Evolutionary conservation across 169 alveolate species (phyloP).

Genomic region (Cryptosporidium sp.): DNA sequence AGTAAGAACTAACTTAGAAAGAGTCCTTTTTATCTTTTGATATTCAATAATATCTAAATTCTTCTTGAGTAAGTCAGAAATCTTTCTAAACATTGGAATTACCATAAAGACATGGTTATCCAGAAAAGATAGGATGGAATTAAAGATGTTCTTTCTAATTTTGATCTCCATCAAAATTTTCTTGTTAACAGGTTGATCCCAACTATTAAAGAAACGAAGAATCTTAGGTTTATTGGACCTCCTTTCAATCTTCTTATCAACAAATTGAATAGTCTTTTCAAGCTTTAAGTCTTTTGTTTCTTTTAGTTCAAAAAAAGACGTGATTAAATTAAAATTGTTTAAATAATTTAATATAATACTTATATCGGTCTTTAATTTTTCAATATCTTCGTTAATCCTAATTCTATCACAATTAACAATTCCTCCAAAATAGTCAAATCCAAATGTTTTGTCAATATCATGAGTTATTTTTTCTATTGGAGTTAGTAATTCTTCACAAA

Average conservation of each 20-base stretch:
- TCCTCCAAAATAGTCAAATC: neutral
- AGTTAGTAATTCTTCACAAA: slow-evolving; percentile 8
- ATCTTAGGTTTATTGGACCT: neutral
- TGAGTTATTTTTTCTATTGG: neutral
- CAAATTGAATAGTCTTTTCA: neutral
- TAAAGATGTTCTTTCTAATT: slow-evolving; percentile 18
- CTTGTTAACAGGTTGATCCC: slow-evolving; percentile 13
- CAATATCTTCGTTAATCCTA: slow-evolving; percentile 1
- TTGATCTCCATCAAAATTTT: slow-evolving; percentile 5
- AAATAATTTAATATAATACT: neutral
- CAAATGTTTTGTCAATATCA: slow-evolving; percentile 5
- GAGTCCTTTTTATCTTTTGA: slow-evolving; percentile 6
- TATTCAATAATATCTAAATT: neutral
- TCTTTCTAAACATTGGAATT: slow-evolving; percentile 22
- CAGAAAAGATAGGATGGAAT: slow-evolving; percentile 1
- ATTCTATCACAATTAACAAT: slow-evolving; percentile 12
- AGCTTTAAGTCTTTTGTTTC: neutral
- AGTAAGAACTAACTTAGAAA: slow-evolving; percentile 14
- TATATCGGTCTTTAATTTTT: neutral
- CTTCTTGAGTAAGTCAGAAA: neutral
- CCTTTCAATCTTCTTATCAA: slow-evolving; percentile 17
- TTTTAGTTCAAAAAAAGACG: slow-evolving; percentile 3
- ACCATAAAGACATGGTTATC: slow-evolving; percentile 22
- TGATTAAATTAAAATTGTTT: neutral
- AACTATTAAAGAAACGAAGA: slow-evolving; percentile 13